Evolutionary conservation across 2,329 filamentous ascomycete species (phyloP), one percentile per base, ranked within the genome.

Genomic region (Fusarium pseudograminearum): DNA sequence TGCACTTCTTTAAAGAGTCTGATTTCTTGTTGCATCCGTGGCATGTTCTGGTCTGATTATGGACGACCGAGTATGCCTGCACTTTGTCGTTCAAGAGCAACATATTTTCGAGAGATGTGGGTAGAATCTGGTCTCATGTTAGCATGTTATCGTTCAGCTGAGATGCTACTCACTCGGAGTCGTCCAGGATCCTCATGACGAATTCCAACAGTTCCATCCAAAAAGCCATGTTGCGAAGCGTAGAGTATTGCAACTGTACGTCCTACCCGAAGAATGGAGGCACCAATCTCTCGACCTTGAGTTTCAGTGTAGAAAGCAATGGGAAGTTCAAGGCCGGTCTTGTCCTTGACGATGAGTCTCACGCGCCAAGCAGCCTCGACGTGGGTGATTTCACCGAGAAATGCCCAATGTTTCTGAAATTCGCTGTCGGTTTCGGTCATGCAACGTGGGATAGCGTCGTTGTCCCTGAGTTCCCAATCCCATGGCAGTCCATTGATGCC

Each of bases 81-180:
- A 73, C 30, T 8, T 42, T 57, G 46, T 73, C 68, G 34, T 40
- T 70, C 22, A 73, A 31, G 3, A n/a, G 14, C 16, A 73, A 47
- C 16, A 73, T 10, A 0, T 47, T 10, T 1, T 55, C 28, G 4
- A 72, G 42, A 16, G 59, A 60, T 1, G 53, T 11, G 0, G 69
- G 67, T 2, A 72, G 56, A 6, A 70, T 44, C 68, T 66, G 5
- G 20, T 4, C 4, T 1, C 0, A 1, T 2, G 12, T 54, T 18
- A 51, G 30, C 4, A 20, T 5, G 3, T 31, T 31, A 10, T 18
- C 0, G 4, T 4, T 6, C 8, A 12, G 18, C 7, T 4, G n/a
- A 14, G 5, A 11, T 6, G 4, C 3, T 10, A 46, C 3, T 20
- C 12, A 61, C 70, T 45, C 62, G 64, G 3, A 73, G 36, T 2